Conservation (phyloP, 202 grass and related monocot genomes). For the Zizania palustris region DNA sequence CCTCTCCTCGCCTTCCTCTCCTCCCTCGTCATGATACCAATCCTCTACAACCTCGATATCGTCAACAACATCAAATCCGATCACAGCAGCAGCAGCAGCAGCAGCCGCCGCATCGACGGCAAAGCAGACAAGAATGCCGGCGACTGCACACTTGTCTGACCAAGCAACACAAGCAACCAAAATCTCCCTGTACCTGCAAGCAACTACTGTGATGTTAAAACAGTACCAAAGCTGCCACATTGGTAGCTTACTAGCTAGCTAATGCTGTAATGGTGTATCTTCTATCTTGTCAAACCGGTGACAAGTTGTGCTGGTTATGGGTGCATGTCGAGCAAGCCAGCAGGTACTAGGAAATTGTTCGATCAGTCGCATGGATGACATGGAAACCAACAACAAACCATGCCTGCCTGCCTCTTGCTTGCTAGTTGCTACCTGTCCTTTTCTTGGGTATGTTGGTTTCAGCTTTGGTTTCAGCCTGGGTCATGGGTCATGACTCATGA, state of each 20-base stretch:
- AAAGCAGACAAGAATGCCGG: slow-evolving; percentile 13
- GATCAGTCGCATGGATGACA: slow-evolving; percentile 30
- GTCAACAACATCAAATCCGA: neutral
- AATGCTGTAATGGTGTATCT: neutral
- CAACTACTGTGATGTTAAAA: no score
- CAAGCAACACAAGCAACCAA: neutral
- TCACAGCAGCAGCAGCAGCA: slow-evolving; percentile 9
- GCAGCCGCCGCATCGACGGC: slow-evolving; percentile 20
- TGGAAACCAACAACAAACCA: slow-evolving; percentile 27
- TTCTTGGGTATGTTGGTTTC: neutral
- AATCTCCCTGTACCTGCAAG: neutral
- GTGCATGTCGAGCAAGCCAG: neutral
- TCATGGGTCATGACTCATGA: slow-evolving; percentile 6
- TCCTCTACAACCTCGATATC: slow-evolving; percentile 78
- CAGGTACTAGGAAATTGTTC: neutral
- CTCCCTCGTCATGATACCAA: slow-evolving; percentile 62
- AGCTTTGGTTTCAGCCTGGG: no score
- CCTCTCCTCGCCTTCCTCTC: slow-evolving; percentile 71
- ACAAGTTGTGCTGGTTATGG: neutral
- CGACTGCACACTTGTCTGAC: slow-evolving; percentile 41
- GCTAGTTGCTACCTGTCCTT: neutral
- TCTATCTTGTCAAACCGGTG: neutral
- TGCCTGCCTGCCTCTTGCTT: neutral
- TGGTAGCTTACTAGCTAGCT: slow-evolving; percentile 3
- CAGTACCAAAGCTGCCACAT: slow-evolving; percentile 8